phyloP scores from a whole-genome alignment of 805 yeast genomes.

The Candida bentonensis region DNA sequence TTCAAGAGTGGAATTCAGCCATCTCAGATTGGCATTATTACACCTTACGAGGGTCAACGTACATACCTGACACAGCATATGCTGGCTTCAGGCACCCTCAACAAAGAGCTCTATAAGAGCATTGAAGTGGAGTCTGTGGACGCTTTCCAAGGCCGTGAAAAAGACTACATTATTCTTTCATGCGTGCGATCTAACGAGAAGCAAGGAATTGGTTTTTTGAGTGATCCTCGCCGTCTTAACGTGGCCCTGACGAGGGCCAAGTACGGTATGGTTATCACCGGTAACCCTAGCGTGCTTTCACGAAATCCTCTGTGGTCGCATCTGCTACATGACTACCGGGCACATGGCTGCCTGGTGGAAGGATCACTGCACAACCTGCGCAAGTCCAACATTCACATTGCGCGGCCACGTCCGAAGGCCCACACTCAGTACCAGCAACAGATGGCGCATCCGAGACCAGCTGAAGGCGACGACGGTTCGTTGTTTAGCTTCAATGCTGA shows the following conservation, averaged over 20 bases:
- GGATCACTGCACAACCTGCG: constrained; percentile 75
- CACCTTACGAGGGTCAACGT: constrained; percentile 92
- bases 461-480: constrained; percentile 4
- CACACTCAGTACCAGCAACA: not conserved
- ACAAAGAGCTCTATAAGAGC: constrained; percentile 46
- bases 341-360: constrained; percentile 77
- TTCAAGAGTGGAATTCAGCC: constrained; percentile 70
- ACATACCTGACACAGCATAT: constrained; percentile 68
- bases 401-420: not conserved
- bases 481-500: constrained; percentile 3
- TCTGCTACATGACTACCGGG: constrained; percentile 63
- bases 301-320: constrained; percentile 67
- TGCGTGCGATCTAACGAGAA: constrained; percentile 71
- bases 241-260: constrained; percentile 84
- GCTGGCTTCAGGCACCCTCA: constrained; percentile 56
- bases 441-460: not conserved
- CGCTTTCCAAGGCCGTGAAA: constrained; percentile 87
- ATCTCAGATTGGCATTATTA: constrained; percentile 76
- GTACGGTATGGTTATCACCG: constrained; percentile 66
- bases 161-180: constrained; percentile 63
- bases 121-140: constrained; percentile 93
- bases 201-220: constrained; percentile 67
- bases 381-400: constrained; percentile 29
- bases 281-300: constrained; percentile 69
- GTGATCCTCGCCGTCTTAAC: constrained; percentile 74